Evolutionary conservation across 345 rosid genomes (phyloP).

Genomic region (Carallia brachiata): DNA sequence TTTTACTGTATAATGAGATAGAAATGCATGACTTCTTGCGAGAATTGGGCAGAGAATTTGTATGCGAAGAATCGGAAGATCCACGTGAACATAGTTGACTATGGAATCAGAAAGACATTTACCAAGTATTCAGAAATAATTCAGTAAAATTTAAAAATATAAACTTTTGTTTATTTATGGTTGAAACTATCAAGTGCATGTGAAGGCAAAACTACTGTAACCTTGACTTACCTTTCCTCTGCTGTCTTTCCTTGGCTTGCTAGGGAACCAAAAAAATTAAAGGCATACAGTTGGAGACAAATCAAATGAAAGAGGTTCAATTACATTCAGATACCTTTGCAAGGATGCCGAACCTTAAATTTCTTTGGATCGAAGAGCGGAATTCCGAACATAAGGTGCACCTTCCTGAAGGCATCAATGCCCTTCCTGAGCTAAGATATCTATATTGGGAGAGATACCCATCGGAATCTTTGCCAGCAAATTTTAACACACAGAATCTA

Average conservation of each 20-base stretch:
- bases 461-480: conserved; percentile 4
- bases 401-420: background rate
- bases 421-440: conserved; percentile 8
- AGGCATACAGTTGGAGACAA: background rate
- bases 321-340: background rate
- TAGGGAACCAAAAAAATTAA: conserved; percentile 5
- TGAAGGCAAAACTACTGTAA: no score
- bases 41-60: conserved; percentile 6
- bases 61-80: conserved; percentile 6
- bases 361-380: background rate
- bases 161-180: background rate
- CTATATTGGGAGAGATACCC: conserved; percentile 11
- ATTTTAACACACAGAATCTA: conserved; percentile 4
- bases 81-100: background rate
- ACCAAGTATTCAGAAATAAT: background rate
- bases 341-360: background rate
- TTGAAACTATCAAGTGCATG: background rate
- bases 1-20: background rate
- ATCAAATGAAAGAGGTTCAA: background rate
- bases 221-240: no score
- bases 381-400: background rate
- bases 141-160: background rate
- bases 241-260: background rate
- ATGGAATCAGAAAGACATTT: background rate
- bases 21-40: conserved; percentile 8